A percentile compares a stretch with the other conserved stretches of the same genome.
Conservation (phyloP, 441 rosid species). For the Erysimum cheiri region DNA sequence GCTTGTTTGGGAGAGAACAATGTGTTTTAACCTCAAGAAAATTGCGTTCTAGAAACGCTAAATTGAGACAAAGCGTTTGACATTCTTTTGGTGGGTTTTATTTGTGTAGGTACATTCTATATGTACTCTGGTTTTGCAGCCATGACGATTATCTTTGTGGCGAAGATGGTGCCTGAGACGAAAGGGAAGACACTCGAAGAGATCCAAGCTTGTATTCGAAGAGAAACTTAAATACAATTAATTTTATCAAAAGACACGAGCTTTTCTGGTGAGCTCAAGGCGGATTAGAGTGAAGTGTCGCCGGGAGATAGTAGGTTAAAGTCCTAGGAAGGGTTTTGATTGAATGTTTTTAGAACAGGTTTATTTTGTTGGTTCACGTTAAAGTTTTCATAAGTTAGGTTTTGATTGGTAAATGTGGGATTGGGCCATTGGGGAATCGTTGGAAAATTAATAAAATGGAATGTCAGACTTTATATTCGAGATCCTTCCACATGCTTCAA, state of each 20-base stretch:
- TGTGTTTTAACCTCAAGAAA: neutral
- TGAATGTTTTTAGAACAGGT: neutral
- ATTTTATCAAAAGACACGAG: slow-evolving; percentile 2
- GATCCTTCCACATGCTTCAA: too few relatives aligned
- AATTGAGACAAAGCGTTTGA: neutral
- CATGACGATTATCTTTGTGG: slow-evolving; percentile 69
- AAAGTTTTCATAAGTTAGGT: slow-evolving; percentile 12
- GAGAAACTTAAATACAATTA: slow-evolving; percentile 20
- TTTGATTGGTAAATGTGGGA: slow-evolving; percentile 7
- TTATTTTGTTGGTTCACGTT: neutral
- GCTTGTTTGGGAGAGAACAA: neutral
- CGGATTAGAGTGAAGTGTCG: neutral
- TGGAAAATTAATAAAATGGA: neutral
- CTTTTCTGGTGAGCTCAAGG: slow-evolving; percentile 16
- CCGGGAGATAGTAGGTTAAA: neutral
- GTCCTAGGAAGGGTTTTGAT: slow-evolving; percentile 8
- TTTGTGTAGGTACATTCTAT: slow-evolving; percentile 76
- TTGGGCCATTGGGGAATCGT: neutral
- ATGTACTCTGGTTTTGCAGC: slow-evolving; percentile 70
- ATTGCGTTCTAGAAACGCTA: neutral
- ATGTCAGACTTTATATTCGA: neutral
- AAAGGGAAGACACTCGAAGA: slow-evolving; percentile 93
- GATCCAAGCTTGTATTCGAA: slow-evolving; percentile 73
- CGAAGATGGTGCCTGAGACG: slow-evolving; percentile 84
- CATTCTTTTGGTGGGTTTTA: neutral